Evolutionary conservation across 495 filamentous ascomycete species (phyloP).

Genomic region (Lasiosphaeriaceae sp.): DNA sequence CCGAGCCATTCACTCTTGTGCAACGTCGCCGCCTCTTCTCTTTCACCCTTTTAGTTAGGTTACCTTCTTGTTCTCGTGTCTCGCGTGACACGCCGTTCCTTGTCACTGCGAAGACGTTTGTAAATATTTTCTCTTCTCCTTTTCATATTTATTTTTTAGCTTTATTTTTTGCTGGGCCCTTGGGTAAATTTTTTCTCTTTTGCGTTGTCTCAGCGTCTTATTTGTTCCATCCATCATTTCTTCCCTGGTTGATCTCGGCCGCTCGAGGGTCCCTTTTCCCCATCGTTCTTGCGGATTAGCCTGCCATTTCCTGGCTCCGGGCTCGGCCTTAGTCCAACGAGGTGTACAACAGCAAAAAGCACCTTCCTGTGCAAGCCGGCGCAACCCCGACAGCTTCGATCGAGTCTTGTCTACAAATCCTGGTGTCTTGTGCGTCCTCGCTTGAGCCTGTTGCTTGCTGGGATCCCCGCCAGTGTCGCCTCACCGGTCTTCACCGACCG

Average conservation of each 20-base stretch:
- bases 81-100: neutral
- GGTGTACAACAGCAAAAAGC: neutral
- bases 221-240: neutral
- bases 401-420: neutral
- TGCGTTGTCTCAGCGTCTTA: neutral
- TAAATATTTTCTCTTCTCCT: neutral
- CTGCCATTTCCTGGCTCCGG: neutral
- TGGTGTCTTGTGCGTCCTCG: too few relatives aligned
- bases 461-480: neutral
- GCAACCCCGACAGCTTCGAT: neutral
- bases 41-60: neutral
- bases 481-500: neutral
- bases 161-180: too few relatives aligned
- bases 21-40: neutral
- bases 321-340: neutral
- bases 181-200: neutral
- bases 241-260: too few relatives aligned
- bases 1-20: neutral
- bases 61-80: neutral
- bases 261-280: neutral
- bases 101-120: neutral
- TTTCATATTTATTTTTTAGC: neutral
- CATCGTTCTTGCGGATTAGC: neutral
- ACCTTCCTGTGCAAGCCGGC: neutral
- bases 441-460: too few relatives aligned